These are phyloP conservation scores for Cymodocea nodosa DNA, from an alignment of 116 monocot genomes.

Conservation along the genomic window DNA sequence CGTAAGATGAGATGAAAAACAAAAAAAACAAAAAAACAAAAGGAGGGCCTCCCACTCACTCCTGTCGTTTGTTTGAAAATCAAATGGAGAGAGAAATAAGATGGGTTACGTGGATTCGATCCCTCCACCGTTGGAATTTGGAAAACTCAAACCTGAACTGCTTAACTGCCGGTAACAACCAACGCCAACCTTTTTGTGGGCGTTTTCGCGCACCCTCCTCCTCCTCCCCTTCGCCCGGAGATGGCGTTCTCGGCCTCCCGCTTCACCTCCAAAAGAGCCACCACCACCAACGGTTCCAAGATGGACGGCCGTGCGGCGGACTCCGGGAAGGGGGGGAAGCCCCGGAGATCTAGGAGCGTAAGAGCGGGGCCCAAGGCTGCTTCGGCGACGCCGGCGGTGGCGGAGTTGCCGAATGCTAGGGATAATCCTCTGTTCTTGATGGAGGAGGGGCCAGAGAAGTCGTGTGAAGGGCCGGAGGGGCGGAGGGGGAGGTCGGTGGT, in stretches of 20 bases:
- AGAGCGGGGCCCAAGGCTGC: constrained; percentile 7
- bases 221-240: not conserved
- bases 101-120: no score
- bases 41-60: no score
- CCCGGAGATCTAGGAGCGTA: constrained; percentile 17
- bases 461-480: not conserved
- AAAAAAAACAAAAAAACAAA: no score
- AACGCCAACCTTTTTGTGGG: no score
- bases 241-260: constrained; percentile 43
- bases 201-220: not conserved
- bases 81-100: no score
- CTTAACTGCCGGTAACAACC: no score
- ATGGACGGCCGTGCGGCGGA: not conserved
- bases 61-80: no score
- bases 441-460: not conserved
- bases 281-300: constrained; percentile 1
- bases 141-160: no score
- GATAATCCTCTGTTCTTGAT: constrained; percentile 41
- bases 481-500: constrained; percentile 25
- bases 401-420: constrained; percentile 27
- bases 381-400: not conserved
- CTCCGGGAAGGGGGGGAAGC: constrained; percentile 6
- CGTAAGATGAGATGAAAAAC: no score
- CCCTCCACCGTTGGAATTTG: no score
- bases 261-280: constrained; percentile 30